Evolutionary conservation across 768 basidiomycete genomes (phyloP).

Genomic region (Amanita inopinata): DNA sequence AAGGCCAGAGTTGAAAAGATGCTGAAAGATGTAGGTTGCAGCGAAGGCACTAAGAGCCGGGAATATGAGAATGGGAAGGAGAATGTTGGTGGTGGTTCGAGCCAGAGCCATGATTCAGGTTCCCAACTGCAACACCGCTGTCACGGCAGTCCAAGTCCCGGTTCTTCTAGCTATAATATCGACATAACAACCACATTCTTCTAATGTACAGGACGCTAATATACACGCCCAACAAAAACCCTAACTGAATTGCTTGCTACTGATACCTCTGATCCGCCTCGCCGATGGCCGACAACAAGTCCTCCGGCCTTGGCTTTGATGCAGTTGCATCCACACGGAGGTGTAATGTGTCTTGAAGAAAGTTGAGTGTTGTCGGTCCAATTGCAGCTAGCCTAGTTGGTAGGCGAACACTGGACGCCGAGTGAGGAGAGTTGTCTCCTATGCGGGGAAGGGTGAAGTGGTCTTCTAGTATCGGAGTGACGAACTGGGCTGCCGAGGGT

Average conservation of each 20-base stretch:
- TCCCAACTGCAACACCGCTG: too few species aligned
- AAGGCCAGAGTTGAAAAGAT: conserved; percentile 21
- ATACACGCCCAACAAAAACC: too few species aligned
- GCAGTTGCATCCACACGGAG: conserved; percentile 48
- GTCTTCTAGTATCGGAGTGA: conserved; percentile 36
- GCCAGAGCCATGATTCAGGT: too few species aligned
- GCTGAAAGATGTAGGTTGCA: conserved; percentile 25
- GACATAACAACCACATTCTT: too few species aligned
- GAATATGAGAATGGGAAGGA: conserved; percentile 29
- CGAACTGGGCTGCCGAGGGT: conserved; percentile 57
- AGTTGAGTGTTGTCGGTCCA: conserved; percentile 55
- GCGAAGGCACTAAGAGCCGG: conserved; percentile 26
- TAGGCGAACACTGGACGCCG: not conserved
- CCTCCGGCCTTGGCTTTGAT: conserved; percentile 44
- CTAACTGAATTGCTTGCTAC: too few species aligned
- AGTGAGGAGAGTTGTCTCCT: not conserved
- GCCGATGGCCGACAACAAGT: conserved; percentile 31
- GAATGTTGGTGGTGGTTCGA: not conserved
- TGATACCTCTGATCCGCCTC: too few species aligned
- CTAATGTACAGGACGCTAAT: too few species aligned
- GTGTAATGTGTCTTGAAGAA: conserved; percentile 33
- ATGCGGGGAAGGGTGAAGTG: conserved; percentile 31
- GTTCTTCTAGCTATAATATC: too few species aligned
- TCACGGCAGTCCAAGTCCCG: too few species aligned
- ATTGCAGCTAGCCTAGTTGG: conserved; percentile 45